These are phyloP conservation scores for Marchantia polymorpha DNA, from an alignment of 225 moss, liverwort and hornwort species.

Conservation along the genomic window DNA sequence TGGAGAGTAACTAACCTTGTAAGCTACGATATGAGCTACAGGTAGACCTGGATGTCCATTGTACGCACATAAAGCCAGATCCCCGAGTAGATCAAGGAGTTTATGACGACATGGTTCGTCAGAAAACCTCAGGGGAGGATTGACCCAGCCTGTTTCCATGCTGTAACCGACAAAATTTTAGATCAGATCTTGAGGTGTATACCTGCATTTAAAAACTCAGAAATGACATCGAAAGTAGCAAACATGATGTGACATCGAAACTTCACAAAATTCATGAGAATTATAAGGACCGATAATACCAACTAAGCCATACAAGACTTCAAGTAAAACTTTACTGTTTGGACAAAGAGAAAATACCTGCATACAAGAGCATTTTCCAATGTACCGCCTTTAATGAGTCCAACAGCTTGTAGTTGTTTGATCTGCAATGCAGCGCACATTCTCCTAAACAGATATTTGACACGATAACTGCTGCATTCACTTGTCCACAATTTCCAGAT, in stretches of 20 bases:
- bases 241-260: too few relatives aligned
- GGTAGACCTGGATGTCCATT: slow-evolving; percentile 87
- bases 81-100: slow-evolving; percentile 85
- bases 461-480: slow-evolving; percentile 30
- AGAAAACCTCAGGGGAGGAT: slow-evolving; percentile 81
- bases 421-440: slow-evolving; percentile 52
- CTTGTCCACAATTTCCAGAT: slow-evolving; percentile 15
- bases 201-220: background rate
- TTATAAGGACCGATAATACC: too few relatives aligned
- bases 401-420: slow-evolving; percentile 66
- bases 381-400: slow-evolving; percentile 92
- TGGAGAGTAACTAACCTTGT: slow-evolving; percentile 49
- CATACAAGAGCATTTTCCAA: slow-evolving; percentile 91
- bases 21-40: slow-evolving; percentile 80
- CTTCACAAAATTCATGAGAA: background rate
- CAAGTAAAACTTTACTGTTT: background rate
- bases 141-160: slow-evolving; percentile 81
- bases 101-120: slow-evolving; percentile 98
- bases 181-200: background rate
- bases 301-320: background rate
- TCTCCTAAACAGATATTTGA: slow-evolving; percentile 13
- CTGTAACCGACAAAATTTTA: slow-evolving; percentile 28
- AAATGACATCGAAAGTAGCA: background rate
- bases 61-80: slow-evolving; percentile 73
- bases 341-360: slow-evolving; percentile 31